Base-by-base conservation (phyloP, 495 filamentous ascomycete species). In the Hypoxylon cercidicola region DNA sequence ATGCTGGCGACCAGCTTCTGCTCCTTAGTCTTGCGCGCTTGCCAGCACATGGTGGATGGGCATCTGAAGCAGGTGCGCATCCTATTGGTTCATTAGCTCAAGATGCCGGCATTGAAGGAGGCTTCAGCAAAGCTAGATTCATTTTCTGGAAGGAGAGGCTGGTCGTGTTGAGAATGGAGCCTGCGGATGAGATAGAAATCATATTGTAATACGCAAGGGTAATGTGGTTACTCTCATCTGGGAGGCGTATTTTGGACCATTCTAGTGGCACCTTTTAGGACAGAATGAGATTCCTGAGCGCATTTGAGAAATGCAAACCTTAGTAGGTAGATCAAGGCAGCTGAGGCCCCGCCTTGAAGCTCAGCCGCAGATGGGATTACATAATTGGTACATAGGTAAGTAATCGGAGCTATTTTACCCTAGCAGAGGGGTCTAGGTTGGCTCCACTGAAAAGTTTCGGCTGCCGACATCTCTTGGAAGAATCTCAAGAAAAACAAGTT, bases 401-500 rank as follows among this genome's bases (percentile, higher is more conserved):
- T n/a, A n/a, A n/a, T n/a, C n/a, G n/a, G n/a, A n/a, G n/a, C n/a
- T n/a, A n/a, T n/a, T n/a, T n/a, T n/a, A n/a, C 48, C 25, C 16
- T n/a, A 15, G 10, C 15, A 20, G 55, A 57, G 57, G 53, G 64
- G 63, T 32, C 23, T 46, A 37, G 15, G 15, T 23, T 9, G 25
- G 52, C 12, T 23, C 46, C 59, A 64, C 19, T 43, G 39, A 39
- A 50, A 62, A 68, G 43, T 47, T 46, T 59, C 55, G 59, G 48
- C 46, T 62, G 40, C 58, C 54, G 57, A 66, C 20, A 25, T 56
- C 34, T 18, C 7, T 11, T 5, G 35, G 2, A 13, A n/a, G 21
- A 15, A 57, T n/a, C n/a, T n/a, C n/a, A 47, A 62, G 39, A 55
- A 66, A 69, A 70, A 69, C 66, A 68, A 68, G 64, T 67, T 63